Base-by-base conservation (phyloP, 1,139 yeast species). In the Arxiozyma bovina region DNA sequence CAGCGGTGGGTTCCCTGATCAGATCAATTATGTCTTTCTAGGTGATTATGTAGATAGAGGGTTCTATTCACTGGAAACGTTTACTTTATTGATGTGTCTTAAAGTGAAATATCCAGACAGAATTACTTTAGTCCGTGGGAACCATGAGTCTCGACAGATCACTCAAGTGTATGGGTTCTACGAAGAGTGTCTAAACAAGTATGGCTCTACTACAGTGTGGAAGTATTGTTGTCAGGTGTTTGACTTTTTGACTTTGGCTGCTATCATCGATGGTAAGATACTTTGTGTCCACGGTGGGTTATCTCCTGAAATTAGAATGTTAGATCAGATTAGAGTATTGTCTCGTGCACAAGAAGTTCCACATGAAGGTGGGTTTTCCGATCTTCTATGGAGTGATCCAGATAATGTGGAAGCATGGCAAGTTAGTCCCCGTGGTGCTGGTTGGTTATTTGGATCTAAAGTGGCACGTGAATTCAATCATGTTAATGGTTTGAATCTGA, bases 261-360 rank as follows among this genome's bases (percentile, higher is more conserved):
- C 98, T 30, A 88, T 91, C 57, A 88, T 91, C 59, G 98, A 91
- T 70, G 96, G 97, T 55, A 86, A 85, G 67, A 87, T 91, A 50
- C 75, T 91, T 56, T 91, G 98, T 76, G 96, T 91, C 47, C 98
- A 91, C 68, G 98, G 98, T 55, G 98, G 98, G 1, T 78, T 93
- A 58, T 87, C 96, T n/a, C 99, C 99, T 6, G 98, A 93, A 71
- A 89, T 93, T 56, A 82, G 98, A 69, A 91, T 93, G 89, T 78
- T 93, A 61, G 99, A 93, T 70, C 98, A 93, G 73, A 91, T 93
- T 57, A 78, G 99, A 63, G 96, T 91, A 20, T 77, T 93, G 57
- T 87, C 96, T 54, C 79, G 99, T 66, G 98, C 98, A n/a, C 98
- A 93, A 72, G 99, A 93, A 72, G 97, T 93, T 53, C 99, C 99